Evolutionary conservation across 164 flowering plant genomes (phyloP).

Genomic region (Piper longum): DNA sequence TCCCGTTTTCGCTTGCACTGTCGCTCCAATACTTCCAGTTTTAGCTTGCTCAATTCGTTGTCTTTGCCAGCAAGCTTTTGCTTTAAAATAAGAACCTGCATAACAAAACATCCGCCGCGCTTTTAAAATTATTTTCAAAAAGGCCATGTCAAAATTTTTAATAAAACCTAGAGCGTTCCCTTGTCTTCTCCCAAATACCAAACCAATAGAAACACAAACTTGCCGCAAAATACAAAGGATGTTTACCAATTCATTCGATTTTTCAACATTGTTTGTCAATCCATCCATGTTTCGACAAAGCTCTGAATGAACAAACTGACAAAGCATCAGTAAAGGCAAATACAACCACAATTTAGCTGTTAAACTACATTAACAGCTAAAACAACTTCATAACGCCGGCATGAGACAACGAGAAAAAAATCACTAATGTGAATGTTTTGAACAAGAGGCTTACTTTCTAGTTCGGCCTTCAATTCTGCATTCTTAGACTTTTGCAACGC

Average conservation of each 20-base stretch:
- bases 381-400: not conserved
- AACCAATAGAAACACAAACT: not conserved
- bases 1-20: too few relatives aligned
- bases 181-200: not conserved
- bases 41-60: constrained; percentile 35
- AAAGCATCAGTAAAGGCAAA: not conserved
- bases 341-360: not conserved
- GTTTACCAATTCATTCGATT: constrained; percentile 77
- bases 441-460: constrained; percentile 53
- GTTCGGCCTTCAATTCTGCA: constrained; percentile 68
- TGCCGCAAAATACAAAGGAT: constrained; percentile 1
- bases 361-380: not conserved
- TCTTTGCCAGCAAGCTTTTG: constrained; percentile 64
- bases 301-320: constrained; percentile 28
- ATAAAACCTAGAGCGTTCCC: not conserved
- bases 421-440: not conserved
- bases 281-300: constrained; percentile 67
- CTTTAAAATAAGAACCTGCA: constrained; percentile 58
- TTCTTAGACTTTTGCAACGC: constrained; percentile 80
- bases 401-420: not conserved
- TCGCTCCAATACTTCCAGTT: constrained; percentile 17
- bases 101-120: not conserved
- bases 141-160: not conserved
- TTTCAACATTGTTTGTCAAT: constrained; percentile 62
- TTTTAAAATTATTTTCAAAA: not conserved